Evolutionary conservation across 345 rosid species (phyloP).

Genomic region (Aurinia saxatilis): DNA sequence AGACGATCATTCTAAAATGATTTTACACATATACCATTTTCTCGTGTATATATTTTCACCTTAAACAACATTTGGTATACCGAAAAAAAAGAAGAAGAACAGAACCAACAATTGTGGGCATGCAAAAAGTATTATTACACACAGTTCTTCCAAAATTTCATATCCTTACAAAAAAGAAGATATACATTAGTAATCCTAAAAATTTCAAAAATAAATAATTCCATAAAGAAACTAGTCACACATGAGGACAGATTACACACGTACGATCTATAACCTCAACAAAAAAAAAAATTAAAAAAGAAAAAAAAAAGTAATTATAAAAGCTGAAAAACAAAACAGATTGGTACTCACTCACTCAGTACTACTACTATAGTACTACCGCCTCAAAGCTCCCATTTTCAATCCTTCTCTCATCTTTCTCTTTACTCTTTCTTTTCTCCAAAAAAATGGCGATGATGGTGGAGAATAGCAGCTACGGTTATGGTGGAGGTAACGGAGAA

Average conservation of each 20-base stretch:
- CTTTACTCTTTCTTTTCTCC: conserved; percentile 3
- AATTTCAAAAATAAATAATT: too few relatives aligned
- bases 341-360: conserved; percentile 21
- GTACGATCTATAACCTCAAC: conserved; percentile 19
- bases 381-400: conserved; percentile 29
- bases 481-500: conserved; percentile 35
- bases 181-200: too few relatives aligned
- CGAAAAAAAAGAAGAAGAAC: too few relatives aligned
- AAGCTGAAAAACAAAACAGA: neutral
- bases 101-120: neutral
- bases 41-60: too few relatives aligned
- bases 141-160: neutral
- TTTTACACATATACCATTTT: too few relatives aligned
- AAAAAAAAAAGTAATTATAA: neutral
- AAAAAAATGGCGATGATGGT: conserved; percentile 14
- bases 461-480: conserved; percentile 22
- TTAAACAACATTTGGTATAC: too few relatives aligned
- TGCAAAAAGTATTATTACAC: conserved; percentile 6
- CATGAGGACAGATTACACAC: conserved; percentile 28
- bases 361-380: conserved; percentile 13
- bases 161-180: too few relatives aligned
- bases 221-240: conserved; percentile 4
- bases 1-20: conserved; percentile 11
- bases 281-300: neutral
- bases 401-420: conserved; percentile 23